Evolutionary conservation across 108 stramenopile genomes (phyloP), one percentile per base, ranked within the genome.

Genomic region (Stephanodiscus triporus): DNA sequence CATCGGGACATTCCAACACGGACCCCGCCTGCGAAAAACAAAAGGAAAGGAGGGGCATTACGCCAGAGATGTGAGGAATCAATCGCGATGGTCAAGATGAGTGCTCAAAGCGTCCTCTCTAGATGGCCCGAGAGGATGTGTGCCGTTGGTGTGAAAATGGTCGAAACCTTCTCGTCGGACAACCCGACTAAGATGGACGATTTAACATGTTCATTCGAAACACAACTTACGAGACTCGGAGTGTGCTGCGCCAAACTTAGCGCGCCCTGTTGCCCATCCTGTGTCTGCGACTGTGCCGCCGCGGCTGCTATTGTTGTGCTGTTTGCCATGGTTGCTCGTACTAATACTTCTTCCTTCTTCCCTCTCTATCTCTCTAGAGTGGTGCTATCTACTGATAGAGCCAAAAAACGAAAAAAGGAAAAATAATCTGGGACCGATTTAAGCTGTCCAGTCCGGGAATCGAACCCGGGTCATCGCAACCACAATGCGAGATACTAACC

Each of bases 1-100:
- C 91, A 63, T 91, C 89, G 23, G 85, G 66, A 23, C 76, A 81
- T 78, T 93, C 88, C 50, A 94, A 76, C 13, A 94, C 93, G 6
- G 93, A 94, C 47, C 93, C 93, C 26, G 91, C 91, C 68, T 76
- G 60, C 34, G 23, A 57, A 17, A 59, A 59, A 16, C 1, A 1
- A 54, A 34, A 22, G 13, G 56, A 29, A 57, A 11, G 27, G 13
- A 57, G n/a, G n/a, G n/a, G n/a, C n/a, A n/a, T n/a, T n/a, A n/a
- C n/a, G n/a, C n/a, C n/a, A n/a, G n/a, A n/a, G n/a, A n/a, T n/a
- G n/a, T 9, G 6, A 57, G 20, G 24, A 50, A 50, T 50, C 17
- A 50, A 7, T 17, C 20, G 20, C 6, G 4, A 36, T 36, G 6
- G 36, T 36, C 36, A 7, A 36, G 40, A 40, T 40, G 40, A 9